Evolutionary conservation across 257 asterid species (phyloP), one percentile per base, ranked within the genome.

Genomic region (Ligustrum vulgare): DNA sequence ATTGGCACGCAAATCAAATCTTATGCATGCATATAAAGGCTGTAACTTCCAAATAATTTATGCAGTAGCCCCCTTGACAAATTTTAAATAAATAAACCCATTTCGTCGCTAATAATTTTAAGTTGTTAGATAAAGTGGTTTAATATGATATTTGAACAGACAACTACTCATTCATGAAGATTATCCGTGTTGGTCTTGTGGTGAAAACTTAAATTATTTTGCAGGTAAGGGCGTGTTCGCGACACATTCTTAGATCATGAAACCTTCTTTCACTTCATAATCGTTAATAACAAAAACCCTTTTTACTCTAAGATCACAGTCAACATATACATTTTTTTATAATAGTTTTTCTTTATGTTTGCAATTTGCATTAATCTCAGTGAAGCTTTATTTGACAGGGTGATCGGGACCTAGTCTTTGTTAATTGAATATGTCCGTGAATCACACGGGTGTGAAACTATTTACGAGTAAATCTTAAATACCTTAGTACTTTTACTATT

Each of bases 321-420:
- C 9, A 15, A 25, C 4, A 43, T 25, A 23, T 62, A 18, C 58
- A 0, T 39, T 37, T 8, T 47, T 75, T 39, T 28, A 43, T 9
- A 62, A 71, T 36, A 11, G 18, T 15, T 3, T 34, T 33, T 28
- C 20, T 49, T 18, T 43, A 54, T n/a, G 39, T 69, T 76, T 58
- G 23, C 18, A 15, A 31, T 6, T 13, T 36, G 41, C 70, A 45
- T 68, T 85, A 58, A 69, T 28, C 66, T 8, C 51, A 60, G 41
- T 37, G 76, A 64, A 80, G 78, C 78, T 69, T 71, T 22, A 58
- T 85, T 77, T 76, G 72, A 56, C 87, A 91, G 97, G 98, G 98
- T 71, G 96, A 94, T 85, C 87, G 83, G 23, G 97, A 94, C 90
- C 84, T 94, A 49, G 97, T n/a, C n/a, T n/a, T n/a, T n/a, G n/a